Base-by-base conservation (phyloP, 495 filamentous ascomycete genomes). In the Talaromyces ruber region DNA sequence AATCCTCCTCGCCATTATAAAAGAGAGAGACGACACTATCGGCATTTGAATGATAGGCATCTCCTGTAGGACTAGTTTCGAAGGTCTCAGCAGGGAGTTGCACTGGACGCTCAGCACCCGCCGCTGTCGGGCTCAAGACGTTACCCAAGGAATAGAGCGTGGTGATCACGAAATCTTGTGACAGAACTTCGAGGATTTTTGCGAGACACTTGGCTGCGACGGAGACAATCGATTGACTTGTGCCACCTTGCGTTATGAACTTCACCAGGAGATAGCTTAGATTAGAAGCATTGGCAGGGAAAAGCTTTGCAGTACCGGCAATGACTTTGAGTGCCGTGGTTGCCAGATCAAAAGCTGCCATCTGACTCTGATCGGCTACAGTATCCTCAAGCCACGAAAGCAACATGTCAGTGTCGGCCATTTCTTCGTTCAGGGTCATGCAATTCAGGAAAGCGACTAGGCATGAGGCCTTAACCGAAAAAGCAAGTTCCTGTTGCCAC, bases 91-190 rank as follows among this genome's bases (percentile, higher is more conserved):
- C 16, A 29, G 59, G 43, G 26, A 51, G 25, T 59, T 67, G 72
- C 57, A 59, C 67, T 67, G 63, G 67, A 30, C 64, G 66, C 30
- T 65, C 59, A 22, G 63, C 57, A 58, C 73, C 72, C 9, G 64
- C 69, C 22, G 67, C 57, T 25, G 79, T 82, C 6, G 91, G 85
- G 67, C 91, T 94, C 29, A 98, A 72, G 9, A 94, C 87, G 71
- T 98, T 98, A 16, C 94, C 95, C 60, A 98, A 78, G 1, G 92
- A 92, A 73, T 98, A 98, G 9, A 98, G 76, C 2, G 92, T 97
- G 5, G 92, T 95, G 65, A 98, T 98, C 29, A 95, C 84, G 28
- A 90, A 87, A 79, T 98, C 94, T 66, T 95, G 88, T 5, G 95
- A 93, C 6, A 97, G 82, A 62, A 88, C 79, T 57, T 84, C 85